Conservation (phyloP, 345 rosid species). For the Rhizophora apiculata region DNA sequence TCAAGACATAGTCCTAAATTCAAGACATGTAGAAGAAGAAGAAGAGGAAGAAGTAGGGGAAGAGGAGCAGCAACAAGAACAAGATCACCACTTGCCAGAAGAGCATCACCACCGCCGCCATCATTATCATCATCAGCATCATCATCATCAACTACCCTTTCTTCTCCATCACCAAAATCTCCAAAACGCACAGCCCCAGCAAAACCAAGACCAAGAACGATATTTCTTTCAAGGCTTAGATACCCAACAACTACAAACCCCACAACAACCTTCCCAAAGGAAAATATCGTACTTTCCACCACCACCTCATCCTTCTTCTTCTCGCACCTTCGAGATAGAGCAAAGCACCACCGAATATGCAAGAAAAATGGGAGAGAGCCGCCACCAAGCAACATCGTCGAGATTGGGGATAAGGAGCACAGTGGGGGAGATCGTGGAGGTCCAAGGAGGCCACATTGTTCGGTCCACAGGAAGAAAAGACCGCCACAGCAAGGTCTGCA, state of each 20-base stretch:
- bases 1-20: constrained; percentile 4
- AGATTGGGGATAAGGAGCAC: constrained; percentile 50
- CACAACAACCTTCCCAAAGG: constrained; percentile 31
- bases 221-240: constrained; percentile 32
- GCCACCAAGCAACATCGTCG: constrained; percentile 43
- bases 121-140: not conserved
- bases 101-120: not conserved
- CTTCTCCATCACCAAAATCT: constrained; percentile 12
- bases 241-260: constrained; percentile 24
- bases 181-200: constrained; percentile 16
- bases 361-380: constrained; percentile 47
- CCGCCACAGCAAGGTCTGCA: constrained; percentile 92
- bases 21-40: constrained; percentile 32
- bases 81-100: not conserved
- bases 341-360: constrained; percentile 45
- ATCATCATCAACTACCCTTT: constrained; percentile 8
- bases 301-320: constrained; percentile 21
- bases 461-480: constrained; percentile 81
- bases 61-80: constrained; percentile 9
- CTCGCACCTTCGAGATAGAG: constrained; percentile 5
- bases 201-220: constrained; percentile 25
- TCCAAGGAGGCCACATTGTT: constrained; percentile 95
- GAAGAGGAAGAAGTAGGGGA: constrained; percentile 9
- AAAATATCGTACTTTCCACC: constrained; percentile 35
- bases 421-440: constrained; percentile 81